phyloP scores from a whole-genome alignment of 495 filamentous ascomycete species.

The Penicillium maclennaniae region DNA sequence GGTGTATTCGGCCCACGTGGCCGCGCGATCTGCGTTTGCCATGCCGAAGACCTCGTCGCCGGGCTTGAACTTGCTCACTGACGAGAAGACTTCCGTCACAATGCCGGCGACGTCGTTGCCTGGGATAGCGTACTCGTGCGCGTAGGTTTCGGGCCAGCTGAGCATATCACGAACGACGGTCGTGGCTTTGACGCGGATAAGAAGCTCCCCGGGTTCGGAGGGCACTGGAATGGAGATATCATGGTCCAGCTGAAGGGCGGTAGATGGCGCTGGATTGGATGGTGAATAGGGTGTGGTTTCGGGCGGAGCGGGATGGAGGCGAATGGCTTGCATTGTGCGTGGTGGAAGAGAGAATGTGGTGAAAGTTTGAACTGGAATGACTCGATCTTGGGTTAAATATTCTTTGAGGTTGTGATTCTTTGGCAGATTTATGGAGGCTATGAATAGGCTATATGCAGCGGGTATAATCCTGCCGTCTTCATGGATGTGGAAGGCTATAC shows the following conservation, averaged over 20 bases:
- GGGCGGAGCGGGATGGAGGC: constrained; percentile 28
- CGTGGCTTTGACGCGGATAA: constrained; percentile 30
- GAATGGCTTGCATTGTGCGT: constrained; percentile 35
- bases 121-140: constrained; percentile 21
- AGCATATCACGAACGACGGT: constrained; percentile 31
- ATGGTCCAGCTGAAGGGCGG: constrained; percentile 28
- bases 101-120: constrained; percentile 47
- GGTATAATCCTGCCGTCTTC: neutral
- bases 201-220: constrained; percentile 15
- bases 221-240: constrained; percentile 26
- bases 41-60: constrained; percentile 38
- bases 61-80: constrained; percentile 14
- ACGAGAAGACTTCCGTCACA: constrained; percentile 22
- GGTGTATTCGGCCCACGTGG: constrained; percentile 31
- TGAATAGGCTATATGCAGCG: neutral
- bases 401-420: neutral
- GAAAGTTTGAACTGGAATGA: neutral
- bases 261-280: constrained; percentile 32
- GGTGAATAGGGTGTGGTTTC: constrained; percentile 19
- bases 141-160: constrained; percentile 35
- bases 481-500: neutral
- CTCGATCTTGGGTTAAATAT: neutral
- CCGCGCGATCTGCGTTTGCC: constrained; percentile 17
- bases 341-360: neutral
- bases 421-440: neutral